Evolutionary conservation across 2,329 filamentous ascomycete genomes (phyloP).

Genomic region (Escovopsis sp.): DNA sequence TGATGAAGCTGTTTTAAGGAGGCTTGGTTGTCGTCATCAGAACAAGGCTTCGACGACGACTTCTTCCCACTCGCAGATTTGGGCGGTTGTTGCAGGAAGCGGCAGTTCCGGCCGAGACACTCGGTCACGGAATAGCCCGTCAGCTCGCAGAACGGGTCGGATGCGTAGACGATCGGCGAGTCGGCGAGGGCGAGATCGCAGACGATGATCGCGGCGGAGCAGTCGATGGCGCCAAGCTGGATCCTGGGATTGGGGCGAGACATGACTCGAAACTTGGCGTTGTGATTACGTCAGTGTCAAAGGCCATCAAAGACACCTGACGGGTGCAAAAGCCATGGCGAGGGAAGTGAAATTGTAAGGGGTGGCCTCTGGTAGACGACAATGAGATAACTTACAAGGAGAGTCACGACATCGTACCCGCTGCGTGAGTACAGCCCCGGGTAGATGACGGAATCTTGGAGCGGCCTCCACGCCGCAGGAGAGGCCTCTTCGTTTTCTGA

Average conservation of each 20-base stretch:
- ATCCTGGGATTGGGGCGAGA: constrained; percentile 59
- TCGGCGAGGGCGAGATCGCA: constrained; percentile 65
- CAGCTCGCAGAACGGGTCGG: constrained; percentile 61
- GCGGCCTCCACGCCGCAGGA: constrained; percentile 11
- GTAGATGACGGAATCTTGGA: constrained; percentile 35
- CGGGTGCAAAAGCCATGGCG: neutral
- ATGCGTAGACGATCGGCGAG: constrained; percentile 70
- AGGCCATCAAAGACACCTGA: neutral
- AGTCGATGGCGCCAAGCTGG: constrained; percentile 67
- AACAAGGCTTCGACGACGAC: constrained; percentile 14
- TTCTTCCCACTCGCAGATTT: constrained; percentile 27
- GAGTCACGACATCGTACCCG: constrained; percentile 39
- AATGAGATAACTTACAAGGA: constrained; percentile 29
- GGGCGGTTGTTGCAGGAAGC: constrained; percentile 67
- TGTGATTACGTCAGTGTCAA: neutral
- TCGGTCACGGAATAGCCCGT: constrained; percentile 67
- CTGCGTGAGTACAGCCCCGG: constrained; percentile 40
- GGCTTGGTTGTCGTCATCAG: too few species aligned
- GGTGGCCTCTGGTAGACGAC: too few species aligned
- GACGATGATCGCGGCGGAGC: constrained; percentile 70
- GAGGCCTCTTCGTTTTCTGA: neutral
- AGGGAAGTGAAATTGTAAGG: too few species aligned
- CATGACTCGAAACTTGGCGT: constrained; percentile 42
- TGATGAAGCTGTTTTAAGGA: constrained; percentile 40
- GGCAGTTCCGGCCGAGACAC: constrained; percentile 66